Conservation (phyloP, 345 rosid species). For the Camelina neglecta region DNA sequence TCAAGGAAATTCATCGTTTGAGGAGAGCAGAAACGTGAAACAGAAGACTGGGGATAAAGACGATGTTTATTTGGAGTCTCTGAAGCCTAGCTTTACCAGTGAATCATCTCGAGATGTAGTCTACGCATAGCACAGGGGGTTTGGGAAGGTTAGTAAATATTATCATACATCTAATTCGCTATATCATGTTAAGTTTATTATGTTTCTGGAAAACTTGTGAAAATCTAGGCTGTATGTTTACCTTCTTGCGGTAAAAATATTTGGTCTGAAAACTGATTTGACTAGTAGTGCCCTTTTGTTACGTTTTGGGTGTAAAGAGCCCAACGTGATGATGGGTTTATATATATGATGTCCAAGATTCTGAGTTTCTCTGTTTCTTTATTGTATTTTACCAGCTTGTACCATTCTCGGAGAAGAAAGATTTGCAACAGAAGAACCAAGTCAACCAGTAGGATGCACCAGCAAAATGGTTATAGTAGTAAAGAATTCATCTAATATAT, state of each 20-base stretch:
- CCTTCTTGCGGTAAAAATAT: constrained; percentile 5
- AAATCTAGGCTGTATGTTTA: constrained; percentile 21
- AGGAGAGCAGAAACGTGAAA: constrained; percentile 42
- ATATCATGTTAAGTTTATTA: not conserved
- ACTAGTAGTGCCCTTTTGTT: constrained; percentile 7
- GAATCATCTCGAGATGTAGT: constrained; percentile 57
- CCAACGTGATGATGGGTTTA: constrained; percentile 26
- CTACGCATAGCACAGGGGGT: constrained; percentile 49
- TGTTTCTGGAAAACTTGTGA: constrained; percentile 25
- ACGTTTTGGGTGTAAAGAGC: constrained; percentile 8
- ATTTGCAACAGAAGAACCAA: constrained; percentile 31
- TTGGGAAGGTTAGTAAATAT: constrained; percentile 58
- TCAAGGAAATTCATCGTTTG: constrained; percentile 54
- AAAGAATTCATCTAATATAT: constrained; percentile 9
- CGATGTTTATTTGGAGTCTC: constrained; percentile 50
- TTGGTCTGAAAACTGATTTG: constrained; percentile 28
- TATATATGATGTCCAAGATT: constrained; percentile 3
- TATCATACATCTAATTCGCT: constrained; percentile 22
- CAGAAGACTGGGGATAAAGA: constrained; percentile 51
- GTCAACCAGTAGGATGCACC: constrained; percentile 30
- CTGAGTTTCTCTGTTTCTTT: constrained; percentile 13
- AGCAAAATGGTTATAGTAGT: constrained; percentile 28
- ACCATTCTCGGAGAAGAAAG: constrained; percentile 56
- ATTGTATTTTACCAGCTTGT: constrained; percentile 47
- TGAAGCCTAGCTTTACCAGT: constrained; percentile 48